A percentile compares a stretch with the other conserved stretches of the same genome.
phyloP scores from a whole-genome alignment of 2,329 filamentous ascomycete genomes.

The Fusarium keratoplasticum region DNA sequence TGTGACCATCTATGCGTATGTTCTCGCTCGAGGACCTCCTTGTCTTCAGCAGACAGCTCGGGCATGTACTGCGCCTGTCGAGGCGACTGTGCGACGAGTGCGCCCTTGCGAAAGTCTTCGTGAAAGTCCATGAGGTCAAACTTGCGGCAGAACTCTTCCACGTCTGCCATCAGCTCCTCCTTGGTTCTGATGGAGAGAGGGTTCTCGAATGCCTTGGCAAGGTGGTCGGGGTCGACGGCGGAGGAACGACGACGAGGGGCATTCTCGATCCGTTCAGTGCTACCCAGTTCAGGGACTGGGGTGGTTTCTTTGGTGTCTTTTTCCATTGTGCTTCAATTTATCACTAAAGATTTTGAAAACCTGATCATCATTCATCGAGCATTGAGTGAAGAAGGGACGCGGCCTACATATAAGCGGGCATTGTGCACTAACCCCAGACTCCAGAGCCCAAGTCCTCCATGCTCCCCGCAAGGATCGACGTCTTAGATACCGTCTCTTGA shows the following conservation, averaged over 20 bases:
- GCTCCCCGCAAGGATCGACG: neutral
- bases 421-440: neutral
- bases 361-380: neutral
- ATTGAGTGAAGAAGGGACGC: neutral
- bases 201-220: conserved; percentile 30
- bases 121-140: conserved; percentile 47
- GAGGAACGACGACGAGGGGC: conserved; percentile 6
- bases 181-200: conserved; percentile 42
- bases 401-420: neutral
- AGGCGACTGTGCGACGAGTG: conserved; percentile 60
- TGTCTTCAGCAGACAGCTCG: conserved; percentile 42
- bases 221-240: neutral
- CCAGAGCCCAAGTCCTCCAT: neutral
- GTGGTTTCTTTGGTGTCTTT: neutral
- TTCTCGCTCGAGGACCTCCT: conserved; percentile 41
- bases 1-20: conserved; percentile 45
- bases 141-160: conserved; percentile 48
- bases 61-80: conserved; percentile 45
- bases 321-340: neutral
- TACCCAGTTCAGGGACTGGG: neutral
- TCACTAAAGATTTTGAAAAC: neutral
- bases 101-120: conserved; percentile 62
- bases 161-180: conserved; percentile 47
- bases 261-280: conserved; percentile 3
- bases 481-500: neutral